A percentile compares a stretch with the other conserved stretches of the same genome.
Conservation (phyloP, 257 asterid species). For the Jasminum sambac region DNA sequence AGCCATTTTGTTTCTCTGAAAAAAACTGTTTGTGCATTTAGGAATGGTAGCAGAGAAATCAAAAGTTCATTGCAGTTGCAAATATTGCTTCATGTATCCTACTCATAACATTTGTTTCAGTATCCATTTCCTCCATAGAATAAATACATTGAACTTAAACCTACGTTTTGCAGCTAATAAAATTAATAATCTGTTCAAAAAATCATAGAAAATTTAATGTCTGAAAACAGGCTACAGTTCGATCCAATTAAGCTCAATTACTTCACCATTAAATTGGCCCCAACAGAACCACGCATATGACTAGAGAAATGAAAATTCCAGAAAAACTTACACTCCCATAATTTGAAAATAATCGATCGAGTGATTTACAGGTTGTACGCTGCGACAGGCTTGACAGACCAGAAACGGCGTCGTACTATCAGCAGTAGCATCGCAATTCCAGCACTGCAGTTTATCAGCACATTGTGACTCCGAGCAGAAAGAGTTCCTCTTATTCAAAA, state of each 20-base stretch:
- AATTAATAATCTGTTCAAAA: not conserved
- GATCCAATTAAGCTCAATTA: not conserved
- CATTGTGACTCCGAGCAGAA: slow-evolving; percentile 48
- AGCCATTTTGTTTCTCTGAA: not conserved
- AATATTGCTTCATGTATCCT: slow-evolving; percentile 9
- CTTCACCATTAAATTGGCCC: not conserved
- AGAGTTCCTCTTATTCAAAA: slow-evolving; percentile 10
- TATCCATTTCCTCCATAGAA: not conserved
- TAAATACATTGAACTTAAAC: not conserved
- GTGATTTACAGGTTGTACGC: slow-evolving; percentile 68
- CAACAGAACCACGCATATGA: not conserved
- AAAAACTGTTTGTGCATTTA: slow-evolving; percentile 1
- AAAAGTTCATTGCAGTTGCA: slow-evolving; percentile 11
- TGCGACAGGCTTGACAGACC: slow-evolving; percentile 69
- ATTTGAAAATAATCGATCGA: slow-evolving; percentile 78
- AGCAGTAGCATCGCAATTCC: slow-evolving; percentile 67
- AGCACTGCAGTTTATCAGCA: slow-evolving; percentile 43
- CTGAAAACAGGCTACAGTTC: not conserved
- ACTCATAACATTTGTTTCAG: not conserved
- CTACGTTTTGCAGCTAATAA: not conserved
- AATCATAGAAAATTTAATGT: not conserved
- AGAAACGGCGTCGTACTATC: slow-evolving; percentile 54
- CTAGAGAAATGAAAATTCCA: not conserved
- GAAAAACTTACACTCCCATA: slow-evolving; percentile 65
- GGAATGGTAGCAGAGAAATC: not conserved